These are phyloP conservation scores for Russula ochroleuca DNA, from an alignment of 768 basidiomycete species.

Conservation along the genomic window DNA sequence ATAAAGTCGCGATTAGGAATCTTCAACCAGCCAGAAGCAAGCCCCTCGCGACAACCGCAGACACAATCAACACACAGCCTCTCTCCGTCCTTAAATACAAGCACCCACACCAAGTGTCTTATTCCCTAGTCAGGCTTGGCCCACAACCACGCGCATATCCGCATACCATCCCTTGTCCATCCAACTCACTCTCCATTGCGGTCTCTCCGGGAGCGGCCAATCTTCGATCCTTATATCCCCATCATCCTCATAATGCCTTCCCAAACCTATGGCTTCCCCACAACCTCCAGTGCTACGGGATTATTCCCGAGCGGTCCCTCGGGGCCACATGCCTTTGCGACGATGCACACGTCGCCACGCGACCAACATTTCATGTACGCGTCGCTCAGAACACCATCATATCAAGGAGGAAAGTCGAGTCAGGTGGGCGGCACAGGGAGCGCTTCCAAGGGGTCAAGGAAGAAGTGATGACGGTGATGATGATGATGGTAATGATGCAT, in stretches of 20 bases:
- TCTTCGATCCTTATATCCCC: background rate
- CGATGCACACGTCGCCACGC: conserved; percentile 37
- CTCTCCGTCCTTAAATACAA: conserved; percentile 12
- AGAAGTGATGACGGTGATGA: conserved; percentile 7
- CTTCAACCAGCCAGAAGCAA: conserved; percentile 19
- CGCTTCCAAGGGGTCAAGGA: conserved; percentile 16
- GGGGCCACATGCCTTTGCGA: conserved; percentile 37
- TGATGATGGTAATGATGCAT: background rate
- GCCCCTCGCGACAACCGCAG: conserved; percentile 10
- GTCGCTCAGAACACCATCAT: conserved; percentile 26
- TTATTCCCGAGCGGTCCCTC: conserved; percentile 38
- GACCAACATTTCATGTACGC: conserved; percentile 35
- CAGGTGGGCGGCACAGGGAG: background rate
- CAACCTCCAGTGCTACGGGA: conserved; percentile 28
- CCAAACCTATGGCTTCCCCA: conserved; percentile 31
- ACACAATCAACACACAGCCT: conserved; percentile 12
- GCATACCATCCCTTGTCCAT: background rate
- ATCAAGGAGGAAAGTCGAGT: conserved; percentile 6
- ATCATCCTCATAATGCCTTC: conserved; percentile 30
- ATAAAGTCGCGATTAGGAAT: conserved; percentile 25
- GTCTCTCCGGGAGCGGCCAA: background rate
- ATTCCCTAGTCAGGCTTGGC: conserved; percentile 27
- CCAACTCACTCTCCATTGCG: background rate
- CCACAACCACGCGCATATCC: conserved; percentile 12
- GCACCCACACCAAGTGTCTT: background rate